Conservation (phyloP, 106 monocot species). For the Platanthera zijinensis region DNA sequence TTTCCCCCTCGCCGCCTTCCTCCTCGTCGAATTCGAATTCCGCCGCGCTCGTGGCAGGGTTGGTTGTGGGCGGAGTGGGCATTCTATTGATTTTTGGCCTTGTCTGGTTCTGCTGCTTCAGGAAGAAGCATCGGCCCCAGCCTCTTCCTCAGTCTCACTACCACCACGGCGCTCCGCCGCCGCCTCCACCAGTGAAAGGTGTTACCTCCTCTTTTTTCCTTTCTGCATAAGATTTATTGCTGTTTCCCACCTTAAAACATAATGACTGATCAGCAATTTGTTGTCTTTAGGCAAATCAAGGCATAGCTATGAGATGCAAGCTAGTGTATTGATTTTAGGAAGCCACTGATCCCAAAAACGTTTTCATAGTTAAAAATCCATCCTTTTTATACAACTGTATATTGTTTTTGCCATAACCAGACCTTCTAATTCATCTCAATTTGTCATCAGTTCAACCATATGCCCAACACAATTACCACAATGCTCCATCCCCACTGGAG, state of each 20-base stretch:
- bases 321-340: neutral
- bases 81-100: conserved; percentile 15
- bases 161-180: neutral
- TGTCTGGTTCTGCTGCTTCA: conserved; percentile 29
- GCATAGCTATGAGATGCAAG: neutral
- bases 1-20: neutral
- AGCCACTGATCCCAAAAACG: neutral
- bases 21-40: conserved; percentile 16
- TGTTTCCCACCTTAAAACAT: too few species aligned
- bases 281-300: neutral
- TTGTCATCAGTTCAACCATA: conserved; percentile 14
- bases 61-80: conserved; percentile 27
- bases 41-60: conserved; percentile 17
- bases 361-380: neutral
- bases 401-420: neutral
- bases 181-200: conserved; percentile 11
- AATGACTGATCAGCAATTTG: neutral
- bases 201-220: neutral
- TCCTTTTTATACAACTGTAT: neutral
- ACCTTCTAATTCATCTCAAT: neutral
- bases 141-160: conserved; percentile 1
- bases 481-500: conserved; percentile 21
- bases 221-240: too few species aligned
- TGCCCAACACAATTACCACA: conserved; percentile 29
- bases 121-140: conserved; percentile 17